These are phyloP conservation scores for Lathyrus tuberosus DNA, from an alignment of 306 rosid genomes.

Conservation along the genomic window DNA sequence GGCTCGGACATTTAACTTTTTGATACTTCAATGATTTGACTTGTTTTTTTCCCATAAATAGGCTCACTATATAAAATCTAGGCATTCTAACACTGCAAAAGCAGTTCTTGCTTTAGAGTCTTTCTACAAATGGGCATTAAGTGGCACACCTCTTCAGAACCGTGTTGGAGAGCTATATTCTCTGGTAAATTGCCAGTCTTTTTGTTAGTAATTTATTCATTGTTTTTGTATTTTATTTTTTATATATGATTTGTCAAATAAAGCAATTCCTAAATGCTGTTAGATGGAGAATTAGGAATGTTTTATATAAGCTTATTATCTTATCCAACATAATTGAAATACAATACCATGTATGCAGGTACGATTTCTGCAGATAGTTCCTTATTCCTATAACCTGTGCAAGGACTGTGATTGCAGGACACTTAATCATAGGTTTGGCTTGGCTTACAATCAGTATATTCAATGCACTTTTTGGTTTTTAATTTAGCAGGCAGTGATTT, in stretches of 20 bases:
- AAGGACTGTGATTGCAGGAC: slow-evolving; percentile 89
- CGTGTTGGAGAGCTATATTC: slow-evolving; percentile 89
- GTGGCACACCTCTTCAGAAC: slow-evolving; percentile 95
- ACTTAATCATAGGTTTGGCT: slow-evolving; percentile 82
- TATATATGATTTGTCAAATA: slow-evolving; percentile 27
- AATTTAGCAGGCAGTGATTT: not conserved
- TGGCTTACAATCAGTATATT: slow-evolving; percentile 23
- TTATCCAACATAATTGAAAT: slow-evolving; percentile 15
- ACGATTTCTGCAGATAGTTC: slow-evolving; percentile 78
- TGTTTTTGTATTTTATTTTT: slow-evolving; percentile 2
- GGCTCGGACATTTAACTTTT: not conserved
- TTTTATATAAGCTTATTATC: not conserved
- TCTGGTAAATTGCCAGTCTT: slow-evolving; percentile 52
- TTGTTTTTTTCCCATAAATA: slow-evolving; percentile 28
- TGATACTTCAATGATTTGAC: slow-evolving; percentile 27
- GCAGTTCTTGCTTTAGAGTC: slow-evolving; percentile 86
- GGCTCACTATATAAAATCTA: slow-evolving; percentile 86
- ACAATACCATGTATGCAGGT: slow-evolving; percentile 57
- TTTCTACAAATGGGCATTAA: slow-evolving; percentile 87
- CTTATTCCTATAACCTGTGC: slow-evolving; percentile 83
- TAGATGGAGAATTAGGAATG: not conserved
- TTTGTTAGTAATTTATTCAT: slow-evolving; percentile 20
- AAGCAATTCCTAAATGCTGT: slow-evolving; percentile 23
- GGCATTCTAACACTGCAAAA: slow-evolving; percentile 72
- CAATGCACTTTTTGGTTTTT: slow-evolving; percentile 17